Percentiles rank a stretch among this genome's conserved stretches.
These are phyloP conservation scores for Toxicodendron radicans DNA, from an alignment of 345 rosid species.

Conservation along the genomic window DNA sequence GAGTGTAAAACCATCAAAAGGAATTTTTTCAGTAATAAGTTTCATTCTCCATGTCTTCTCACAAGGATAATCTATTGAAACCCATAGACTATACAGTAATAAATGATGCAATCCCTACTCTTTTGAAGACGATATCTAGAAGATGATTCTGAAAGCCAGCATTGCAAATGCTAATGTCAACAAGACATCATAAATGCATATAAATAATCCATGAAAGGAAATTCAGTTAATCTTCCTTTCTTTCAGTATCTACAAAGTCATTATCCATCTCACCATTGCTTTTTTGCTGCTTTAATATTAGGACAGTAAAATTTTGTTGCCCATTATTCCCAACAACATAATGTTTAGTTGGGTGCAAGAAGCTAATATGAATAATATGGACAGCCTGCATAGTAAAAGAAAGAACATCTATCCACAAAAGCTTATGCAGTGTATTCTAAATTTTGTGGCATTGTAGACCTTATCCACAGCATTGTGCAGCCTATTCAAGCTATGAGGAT, in stretches of 20 bases:
- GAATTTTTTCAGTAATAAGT: not conserved
- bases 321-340: not conserved
- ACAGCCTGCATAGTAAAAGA: not conserved
- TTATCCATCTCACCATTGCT: not conserved
- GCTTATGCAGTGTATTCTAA: not conserved
- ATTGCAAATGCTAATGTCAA: not conserved
- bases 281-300: not conserved
- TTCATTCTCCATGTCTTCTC: not conserved
- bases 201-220: not conserved
- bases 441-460: not conserved
- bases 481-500: conserved; percentile 1
- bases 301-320: not conserved
- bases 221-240: not conserved
- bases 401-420: conserved; percentile 1
- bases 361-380: not conserved
- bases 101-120: not conserved
- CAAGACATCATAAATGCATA: not conserved
- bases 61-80: not conserved
- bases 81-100: not conserved
- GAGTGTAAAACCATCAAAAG: not conserved
- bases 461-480: not conserved
- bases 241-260: not conserved
- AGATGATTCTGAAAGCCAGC: conserved; percentile 3
- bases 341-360: not conserved
- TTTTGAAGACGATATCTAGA: not conserved